phyloP scores from a whole-genome alignment of 192 early-diverging fungal genomes.

The Coemansia sp. region DNA sequence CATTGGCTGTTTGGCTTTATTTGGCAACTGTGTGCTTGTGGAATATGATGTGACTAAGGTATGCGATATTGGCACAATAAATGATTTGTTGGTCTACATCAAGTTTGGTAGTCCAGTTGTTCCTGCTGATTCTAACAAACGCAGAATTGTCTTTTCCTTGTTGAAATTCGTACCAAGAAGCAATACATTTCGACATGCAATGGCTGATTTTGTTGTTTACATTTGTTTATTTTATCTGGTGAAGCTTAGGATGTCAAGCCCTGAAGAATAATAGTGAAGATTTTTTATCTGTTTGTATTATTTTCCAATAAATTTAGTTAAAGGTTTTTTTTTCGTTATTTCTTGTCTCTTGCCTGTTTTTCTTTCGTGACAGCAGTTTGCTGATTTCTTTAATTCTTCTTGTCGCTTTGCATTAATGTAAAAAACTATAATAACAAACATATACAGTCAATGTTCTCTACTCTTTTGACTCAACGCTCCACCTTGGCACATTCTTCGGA shows the following conservation, averaged over 20 bases:
- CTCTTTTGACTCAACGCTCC: not conserved
- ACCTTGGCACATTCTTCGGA: conserved; percentile 35
- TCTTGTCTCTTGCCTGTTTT: conserved; percentile 1
- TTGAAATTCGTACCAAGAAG: too few relatives aligned
- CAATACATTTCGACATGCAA: too few relatives aligned
- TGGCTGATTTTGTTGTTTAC: not conserved
- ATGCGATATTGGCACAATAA: conserved; percentile 13
- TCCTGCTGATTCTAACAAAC: conserved; percentile 29
- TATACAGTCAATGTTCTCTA: conserved; percentile 12
- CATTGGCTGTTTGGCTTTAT: not conserved
- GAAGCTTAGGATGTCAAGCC: too few relatives aligned
- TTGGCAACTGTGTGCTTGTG: not conserved
- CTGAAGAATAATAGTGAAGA: too few relatives aligned
- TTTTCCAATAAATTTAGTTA: not conserved
- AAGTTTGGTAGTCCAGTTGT: conserved; percentile 28
- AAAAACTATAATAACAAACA: too few relatives aligned
- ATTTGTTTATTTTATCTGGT: not conserved
- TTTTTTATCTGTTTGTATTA: not conserved
- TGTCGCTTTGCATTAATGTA: too few relatives aligned
- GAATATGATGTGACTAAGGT: conserved; percentile 36
- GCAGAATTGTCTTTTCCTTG: not conserved
- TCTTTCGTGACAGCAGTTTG: not conserved
- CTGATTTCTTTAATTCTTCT: too few relatives aligned
- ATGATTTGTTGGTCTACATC: conserved; percentile 35
- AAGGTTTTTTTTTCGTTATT: not conserved